Percentiles rank a stretch among this genome's conserved stretches.
Evolutionary conservation across 805 yeast species (phyloP).

Genomic region (Lachancea sp.): DNA sequence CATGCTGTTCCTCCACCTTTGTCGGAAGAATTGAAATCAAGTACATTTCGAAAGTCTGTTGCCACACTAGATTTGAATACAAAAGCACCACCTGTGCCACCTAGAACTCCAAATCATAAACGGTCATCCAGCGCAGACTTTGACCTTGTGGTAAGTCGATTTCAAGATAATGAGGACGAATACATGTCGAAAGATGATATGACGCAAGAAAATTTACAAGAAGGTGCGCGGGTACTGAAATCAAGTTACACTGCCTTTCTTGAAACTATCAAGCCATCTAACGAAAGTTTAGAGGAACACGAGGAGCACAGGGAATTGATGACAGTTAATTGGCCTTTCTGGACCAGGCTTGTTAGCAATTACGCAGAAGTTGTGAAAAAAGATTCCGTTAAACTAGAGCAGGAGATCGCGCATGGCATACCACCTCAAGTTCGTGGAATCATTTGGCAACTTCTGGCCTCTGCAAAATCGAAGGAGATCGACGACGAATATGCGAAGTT

Average conservation of each 20-base stretch:
- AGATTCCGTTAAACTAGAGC: slow-evolving; percentile 53
- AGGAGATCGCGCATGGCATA: slow-evolving; percentile 65
- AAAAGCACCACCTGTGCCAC: slow-evolving; percentile 14
- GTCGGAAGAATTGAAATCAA: slow-evolving; percentile 27
- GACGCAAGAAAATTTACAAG: slow-evolving; percentile 45
- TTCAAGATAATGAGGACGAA: slow-evolving; percentile 48
- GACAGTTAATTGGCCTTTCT: slow-evolving; percentile 74
- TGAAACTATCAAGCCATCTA: slow-evolving; percentile 12
- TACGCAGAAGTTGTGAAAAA: slow-evolving; percentile 60
- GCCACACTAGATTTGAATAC: slow-evolving; percentile 20
- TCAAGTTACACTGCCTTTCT: slow-evolving; percentile 23
- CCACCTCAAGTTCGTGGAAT: slow-evolving; percentile 83
- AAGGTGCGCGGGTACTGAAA: slow-evolving; percentile 42
- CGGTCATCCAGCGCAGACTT: slow-evolving; percentile 37
- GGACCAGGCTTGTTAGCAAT: slow-evolving; percentile 78
- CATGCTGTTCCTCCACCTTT: slow-evolving; percentile 31
- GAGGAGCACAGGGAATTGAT: slow-evolving; percentile 24
- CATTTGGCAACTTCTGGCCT: slow-evolving; percentile 85
- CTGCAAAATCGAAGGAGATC: slow-evolving; percentile 57
- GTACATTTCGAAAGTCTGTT: slow-evolving; percentile 21
- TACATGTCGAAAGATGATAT: slow-evolving; percentile 44
- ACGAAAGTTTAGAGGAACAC: slow-evolving; percentile 9
- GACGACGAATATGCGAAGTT: slow-evolving; percentile 32
- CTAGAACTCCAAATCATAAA: slow-evolving; percentile 16
- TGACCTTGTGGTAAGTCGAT: slow-evolving; percentile 56